Conservation (phyloP, 495 filamentous ascomycete species). For the Neurospora sp. region DNA sequence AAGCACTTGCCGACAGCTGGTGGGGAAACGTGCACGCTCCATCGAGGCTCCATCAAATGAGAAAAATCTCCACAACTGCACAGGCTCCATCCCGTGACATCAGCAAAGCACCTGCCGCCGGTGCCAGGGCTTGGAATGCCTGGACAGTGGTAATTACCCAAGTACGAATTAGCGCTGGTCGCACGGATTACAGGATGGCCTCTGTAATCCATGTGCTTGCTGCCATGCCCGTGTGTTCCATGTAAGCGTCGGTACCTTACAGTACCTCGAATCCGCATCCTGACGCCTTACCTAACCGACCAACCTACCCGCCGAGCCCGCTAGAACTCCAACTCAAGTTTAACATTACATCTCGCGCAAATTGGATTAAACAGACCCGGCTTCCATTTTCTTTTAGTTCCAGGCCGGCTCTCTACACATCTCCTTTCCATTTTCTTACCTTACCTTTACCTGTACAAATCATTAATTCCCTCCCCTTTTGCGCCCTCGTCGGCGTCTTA, state of each 20-base stretch:
- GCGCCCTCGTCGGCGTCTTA: background rate
- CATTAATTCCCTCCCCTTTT: background rate
- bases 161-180: background rate
- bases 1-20: slow-evolving; percentile 14
- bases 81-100: slow-evolving; percentile 21
- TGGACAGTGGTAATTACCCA: background rate
- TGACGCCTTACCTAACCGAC: background rate
- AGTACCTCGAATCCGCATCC: background rate
- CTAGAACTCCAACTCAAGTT: background rate
- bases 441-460: background rate
- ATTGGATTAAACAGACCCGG: background rate
- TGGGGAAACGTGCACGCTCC: background rate
- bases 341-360: background rate
- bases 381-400: background rate
- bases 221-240: background rate
- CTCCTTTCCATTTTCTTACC: background rate
- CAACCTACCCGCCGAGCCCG: background rate
- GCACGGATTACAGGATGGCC: background rate
- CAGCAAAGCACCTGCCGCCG: slow-evolving; percentile 3
- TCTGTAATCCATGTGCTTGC: background rate
- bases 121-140: background rate
- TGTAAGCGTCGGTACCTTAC: background rate
- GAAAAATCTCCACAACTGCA: slow-evolving; percentile 9
- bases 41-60: background rate
- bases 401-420: background rate